Conservation (phyloP, 306 rosid species). For the Quercus glauca region DNA sequence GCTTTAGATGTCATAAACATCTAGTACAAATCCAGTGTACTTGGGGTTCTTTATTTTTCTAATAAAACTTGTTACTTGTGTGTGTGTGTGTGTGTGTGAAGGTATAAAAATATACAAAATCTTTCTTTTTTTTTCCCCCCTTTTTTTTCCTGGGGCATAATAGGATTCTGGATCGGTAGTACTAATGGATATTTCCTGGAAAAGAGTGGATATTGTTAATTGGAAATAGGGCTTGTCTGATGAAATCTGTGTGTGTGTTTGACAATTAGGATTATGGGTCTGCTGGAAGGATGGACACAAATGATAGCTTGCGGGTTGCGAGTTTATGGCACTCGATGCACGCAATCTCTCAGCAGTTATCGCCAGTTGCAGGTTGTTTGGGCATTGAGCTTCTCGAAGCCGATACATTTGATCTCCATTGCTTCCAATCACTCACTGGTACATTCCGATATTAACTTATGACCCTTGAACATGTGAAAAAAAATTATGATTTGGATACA, state of each 20-base stretch:
- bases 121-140: too few species aligned
- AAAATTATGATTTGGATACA: background rate
- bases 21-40: too few species aligned
- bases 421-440: constrained; percentile 92
- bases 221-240: background rate
- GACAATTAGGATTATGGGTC: constrained; percentile 71
- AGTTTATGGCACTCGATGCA: constrained; percentile 91
- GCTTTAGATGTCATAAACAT: too few species aligned
- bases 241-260: constrained; percentile 4
- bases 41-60: too few species aligned
- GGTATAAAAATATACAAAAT: too few species aligned
- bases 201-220: background rate
- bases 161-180: background rate
- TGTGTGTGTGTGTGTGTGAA: too few species aligned
- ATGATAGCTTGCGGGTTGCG: constrained; percentile 94
- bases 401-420: constrained; percentile 89
- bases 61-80: too few species aligned
- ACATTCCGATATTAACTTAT: background rate
- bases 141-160: background rate
- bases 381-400: constrained; percentile 97
- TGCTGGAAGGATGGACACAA: constrained; percentile 87
- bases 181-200: too few species aligned
- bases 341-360: constrained; percentile 90
- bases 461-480: background rate
- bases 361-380: constrained; percentile 69